phyloP scores from a whole-genome alignment of 1,284 basidiomycete species.

The Microbotryomycetes sp. region DNA sequence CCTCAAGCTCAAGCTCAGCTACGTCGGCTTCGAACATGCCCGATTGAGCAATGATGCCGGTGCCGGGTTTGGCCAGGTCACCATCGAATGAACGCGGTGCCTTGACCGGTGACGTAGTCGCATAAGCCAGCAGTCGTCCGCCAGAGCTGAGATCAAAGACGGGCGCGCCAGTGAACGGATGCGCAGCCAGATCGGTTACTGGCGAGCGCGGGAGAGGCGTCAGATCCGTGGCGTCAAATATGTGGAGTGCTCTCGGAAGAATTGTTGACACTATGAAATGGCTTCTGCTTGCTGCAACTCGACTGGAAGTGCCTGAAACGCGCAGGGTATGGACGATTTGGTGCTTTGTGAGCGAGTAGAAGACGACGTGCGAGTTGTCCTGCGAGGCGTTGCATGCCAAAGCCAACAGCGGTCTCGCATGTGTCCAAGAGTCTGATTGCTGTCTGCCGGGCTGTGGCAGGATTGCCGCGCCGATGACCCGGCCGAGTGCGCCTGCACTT shows the following conservation, averaged over 20 bases:
- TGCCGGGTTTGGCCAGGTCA: conserved; percentile 8
- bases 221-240: neutral
- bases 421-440: neutral
- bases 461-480: conserved; percentile 2
- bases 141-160: conserved; percentile 22
- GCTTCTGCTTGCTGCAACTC: neutral
- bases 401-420: conserved; percentile 10
- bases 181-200: conserved; percentile 11
- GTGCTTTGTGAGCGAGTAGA: conserved; percentile 23
- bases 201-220: conserved; percentile 10
- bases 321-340: neutral
- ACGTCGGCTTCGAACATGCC: conserved; percentile 16
- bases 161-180: conserved; percentile 9
- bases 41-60: conserved; percentile 14
- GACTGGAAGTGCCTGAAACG: conserved; percentile 10
- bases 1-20: neutral
- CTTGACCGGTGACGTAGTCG: neutral
- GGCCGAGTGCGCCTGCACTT: neutral
- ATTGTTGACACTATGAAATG: conserved; percentile 14
- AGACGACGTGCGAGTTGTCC: neutral
- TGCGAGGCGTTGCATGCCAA: conserved; percentile 1
- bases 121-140: conserved; percentile 25
- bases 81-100: conserved; percentile 9
- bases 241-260: conserved; percentile 17
- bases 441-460: neutral